Conservation (phyloP, 2,329 filamentous ascomycete genomes). For the Graphium sp. region DNA sequence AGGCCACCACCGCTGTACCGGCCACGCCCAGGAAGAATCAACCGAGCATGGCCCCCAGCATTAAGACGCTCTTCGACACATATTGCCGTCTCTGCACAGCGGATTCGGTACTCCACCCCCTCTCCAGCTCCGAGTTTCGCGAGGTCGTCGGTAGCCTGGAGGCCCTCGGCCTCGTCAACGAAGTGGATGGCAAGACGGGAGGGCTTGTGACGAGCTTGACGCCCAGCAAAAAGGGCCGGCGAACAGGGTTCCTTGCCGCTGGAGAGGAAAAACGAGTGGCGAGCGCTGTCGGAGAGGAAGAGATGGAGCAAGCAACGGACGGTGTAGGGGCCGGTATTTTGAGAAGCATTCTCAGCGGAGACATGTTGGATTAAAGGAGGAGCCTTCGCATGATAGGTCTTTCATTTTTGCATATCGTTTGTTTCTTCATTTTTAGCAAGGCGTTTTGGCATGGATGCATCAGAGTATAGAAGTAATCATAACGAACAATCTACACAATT, state of each 20-base stretch:
- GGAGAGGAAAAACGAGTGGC: slow-evolving; percentile 63
- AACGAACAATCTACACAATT: too few species aligned
- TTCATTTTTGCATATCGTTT: too few species aligned
- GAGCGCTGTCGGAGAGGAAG: slow-evolving; percentile 64
- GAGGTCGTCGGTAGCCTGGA: slow-evolving; percentile 85
- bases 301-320: slow-evolving; percentile 56
- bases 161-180: slow-evolving; percentile 64
- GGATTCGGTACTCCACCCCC: slow-evolving; percentile 76
- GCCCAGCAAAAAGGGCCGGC: slow-evolving; percentile 52
- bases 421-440: too few species aligned
- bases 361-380: slow-evolving; percentile 41
- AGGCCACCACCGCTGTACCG: slow-evolving; percentile 16
- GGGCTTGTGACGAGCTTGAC: slow-evolving; percentile 49
- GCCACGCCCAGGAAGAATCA: slow-evolving; percentile 44
- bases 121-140: slow-evolving; percentile 83
- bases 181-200: slow-evolving; percentile 51
- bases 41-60: slow-evolving; percentile 53
- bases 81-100: slow-evolving; percentile 71
- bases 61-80: slow-evolving; percentile 70
- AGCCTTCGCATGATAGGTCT: too few species aligned
- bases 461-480: too few species aligned
- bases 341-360: slow-evolving; percentile 43
- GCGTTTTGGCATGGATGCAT: too few species aligned
- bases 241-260: slow-evolving; percentile 30
- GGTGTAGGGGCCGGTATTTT: slow-evolving; percentile 44